A percentile compares a stretch with the other conserved stretches of the same genome.
Evolutionary conservation across 768 basidiomycete species (phyloP).

Genomic region (Holtermannia corniformis): DNA sequence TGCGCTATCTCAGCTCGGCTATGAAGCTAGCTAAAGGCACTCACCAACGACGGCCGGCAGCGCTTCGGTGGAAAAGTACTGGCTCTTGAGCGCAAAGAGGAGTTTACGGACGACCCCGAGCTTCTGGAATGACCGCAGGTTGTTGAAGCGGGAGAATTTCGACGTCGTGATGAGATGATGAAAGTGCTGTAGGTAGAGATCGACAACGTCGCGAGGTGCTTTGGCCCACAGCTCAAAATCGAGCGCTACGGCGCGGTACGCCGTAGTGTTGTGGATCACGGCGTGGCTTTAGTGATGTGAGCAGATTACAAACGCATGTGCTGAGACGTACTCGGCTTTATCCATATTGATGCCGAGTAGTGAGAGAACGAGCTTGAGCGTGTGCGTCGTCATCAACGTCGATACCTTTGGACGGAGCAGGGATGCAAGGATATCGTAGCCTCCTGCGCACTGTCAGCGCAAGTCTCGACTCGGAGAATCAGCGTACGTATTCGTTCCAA

Average conservation of each 20-base stretch:
- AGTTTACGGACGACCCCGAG: slow-evolving; percentile 62
- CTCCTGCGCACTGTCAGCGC: slow-evolving; percentile 47
- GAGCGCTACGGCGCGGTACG: slow-evolving; percentile 71
- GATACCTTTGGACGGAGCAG: slow-evolving; percentile 61
- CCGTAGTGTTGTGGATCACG: slow-evolving; percentile 68
- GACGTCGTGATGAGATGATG: slow-evolving; percentile 61
- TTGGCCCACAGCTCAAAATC: slow-evolving; percentile 85
- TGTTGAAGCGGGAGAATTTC: slow-evolving; percentile 66
- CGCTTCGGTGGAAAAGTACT: slow-evolving; percentile 61
- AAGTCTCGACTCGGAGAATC: not conserved
- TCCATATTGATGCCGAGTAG: slow-evolving; percentile 78
- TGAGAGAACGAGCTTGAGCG: slow-evolving; percentile 73
- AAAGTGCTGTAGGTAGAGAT: slow-evolving; percentile 72
- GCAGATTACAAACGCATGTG: slow-evolving; percentile 2
- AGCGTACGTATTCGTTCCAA: slow-evolving; percentile 75
- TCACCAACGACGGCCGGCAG: slow-evolving; percentile 50
- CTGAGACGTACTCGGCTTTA: slow-evolving; percentile 57
- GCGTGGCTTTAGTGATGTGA: slow-evolving; percentile 43
- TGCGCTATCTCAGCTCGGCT: not conserved
- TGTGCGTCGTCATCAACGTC: slow-evolving; percentile 63
- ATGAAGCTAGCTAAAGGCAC: not conserved
- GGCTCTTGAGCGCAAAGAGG: slow-evolving; percentile 70
- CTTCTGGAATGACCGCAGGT: slow-evolving; percentile 62
- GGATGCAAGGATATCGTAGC: slow-evolving; percentile 74
- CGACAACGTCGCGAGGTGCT: slow-evolving; percentile 62